A percentile compares a stretch with the other conserved stretches of the same genome.
These are phyloP conservation scores for Pyrus pyrifolia DNA, from an alignment of 306 rosid species.

Conservation along the genomic window DNA sequence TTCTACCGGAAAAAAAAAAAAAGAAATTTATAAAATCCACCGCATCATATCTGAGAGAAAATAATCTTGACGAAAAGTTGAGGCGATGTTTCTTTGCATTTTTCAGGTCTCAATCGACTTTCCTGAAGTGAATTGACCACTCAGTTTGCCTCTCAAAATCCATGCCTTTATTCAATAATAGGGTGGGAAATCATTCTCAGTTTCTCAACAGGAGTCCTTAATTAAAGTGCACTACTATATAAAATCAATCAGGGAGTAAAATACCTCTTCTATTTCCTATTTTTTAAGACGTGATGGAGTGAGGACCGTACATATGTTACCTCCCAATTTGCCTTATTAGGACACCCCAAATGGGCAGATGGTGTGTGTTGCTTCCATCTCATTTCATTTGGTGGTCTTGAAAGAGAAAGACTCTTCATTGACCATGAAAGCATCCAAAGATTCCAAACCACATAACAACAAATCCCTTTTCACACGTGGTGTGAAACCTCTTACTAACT, in stretches of 20 bases:
- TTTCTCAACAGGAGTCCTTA: not conserved
- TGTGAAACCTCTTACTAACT: not conserved
- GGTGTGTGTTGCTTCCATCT: not conserved
- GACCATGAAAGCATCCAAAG: not conserved
- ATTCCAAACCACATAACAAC: not conserved
- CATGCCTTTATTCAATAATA: not conserved
- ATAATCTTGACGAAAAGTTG: not conserved
- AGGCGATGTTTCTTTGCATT: not conserved
- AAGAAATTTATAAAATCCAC: not conserved
- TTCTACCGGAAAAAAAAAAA: no score
- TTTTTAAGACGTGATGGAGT: not conserved
- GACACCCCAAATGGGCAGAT: not conserved
- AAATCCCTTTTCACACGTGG: conserved; percentile 14
- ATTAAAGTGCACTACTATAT: not conserved
- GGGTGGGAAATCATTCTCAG: not conserved
- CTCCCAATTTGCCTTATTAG: not conserved
- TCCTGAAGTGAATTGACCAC: not conserved
- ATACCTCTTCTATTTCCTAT: not conserved
- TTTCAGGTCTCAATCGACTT: not conserved
- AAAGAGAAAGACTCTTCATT: not conserved
- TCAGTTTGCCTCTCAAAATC: not conserved
- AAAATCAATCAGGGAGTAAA: not conserved
- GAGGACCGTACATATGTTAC: not conserved
- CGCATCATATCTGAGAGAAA: not conserved
- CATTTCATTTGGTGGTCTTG: not conserved